Evolutionary conservation across 1,139 yeast species (phyloP).

Genomic region (Kodamaea fungicola): DNA sequence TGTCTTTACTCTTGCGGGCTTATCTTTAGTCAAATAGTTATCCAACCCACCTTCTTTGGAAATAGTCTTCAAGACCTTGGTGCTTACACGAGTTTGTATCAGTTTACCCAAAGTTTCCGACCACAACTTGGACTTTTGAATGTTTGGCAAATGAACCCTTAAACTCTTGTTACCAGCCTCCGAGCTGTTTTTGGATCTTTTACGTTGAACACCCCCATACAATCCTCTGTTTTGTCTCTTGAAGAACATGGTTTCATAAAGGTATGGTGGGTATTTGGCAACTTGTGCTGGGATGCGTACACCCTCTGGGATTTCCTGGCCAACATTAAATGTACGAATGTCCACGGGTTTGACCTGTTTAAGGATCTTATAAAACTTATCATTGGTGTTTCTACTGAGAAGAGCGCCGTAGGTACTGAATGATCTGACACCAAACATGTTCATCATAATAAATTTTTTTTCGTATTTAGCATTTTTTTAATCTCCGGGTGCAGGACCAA

Average conservation of each 20-base stretch:
- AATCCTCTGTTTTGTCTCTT: slow-evolving; percentile 86
- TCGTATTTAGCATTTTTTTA: background rate
- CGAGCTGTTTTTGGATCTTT: slow-evolving; percentile 73
- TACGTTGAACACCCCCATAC: slow-evolving; percentile 83
- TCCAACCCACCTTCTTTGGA: slow-evolving; percentile 94
- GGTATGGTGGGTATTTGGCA: slow-evolving; percentile 68
- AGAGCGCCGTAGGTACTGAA: slow-evolving; percentile 5
- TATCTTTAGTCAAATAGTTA: slow-evolving; percentile 79
- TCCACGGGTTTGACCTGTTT: slow-evolving; percentile 39
- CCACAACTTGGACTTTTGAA: slow-evolving; percentile 73
- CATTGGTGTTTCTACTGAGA: slow-evolving; percentile 13
- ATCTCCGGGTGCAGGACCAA: too few species aligned
- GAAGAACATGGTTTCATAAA: slow-evolving; percentile 72
- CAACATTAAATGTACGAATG: slow-evolving; percentile 32
- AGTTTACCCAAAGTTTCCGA: slow-evolving; percentile 67
- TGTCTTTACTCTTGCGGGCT: slow-evolving; percentile 85
- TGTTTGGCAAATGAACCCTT: slow-evolving; percentile 80
- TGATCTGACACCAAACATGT: slow-evolving; percentile 4
- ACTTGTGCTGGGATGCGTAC: slow-evolving; percentile 45
- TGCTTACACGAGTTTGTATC: slow-evolving; percentile 61
- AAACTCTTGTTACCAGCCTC: slow-evolving; percentile 72
- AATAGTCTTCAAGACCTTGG: slow-evolving; percentile 80
- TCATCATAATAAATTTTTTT: background rate
- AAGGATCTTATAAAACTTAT: slow-evolving; percentile 37
- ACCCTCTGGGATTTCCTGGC: slow-evolving; percentile 30